These are phyloP conservation scores for Cenchrus purpureus DNA, from an alignment of 176 grass and related monocot genomes.

Conservation along the genomic window DNA sequence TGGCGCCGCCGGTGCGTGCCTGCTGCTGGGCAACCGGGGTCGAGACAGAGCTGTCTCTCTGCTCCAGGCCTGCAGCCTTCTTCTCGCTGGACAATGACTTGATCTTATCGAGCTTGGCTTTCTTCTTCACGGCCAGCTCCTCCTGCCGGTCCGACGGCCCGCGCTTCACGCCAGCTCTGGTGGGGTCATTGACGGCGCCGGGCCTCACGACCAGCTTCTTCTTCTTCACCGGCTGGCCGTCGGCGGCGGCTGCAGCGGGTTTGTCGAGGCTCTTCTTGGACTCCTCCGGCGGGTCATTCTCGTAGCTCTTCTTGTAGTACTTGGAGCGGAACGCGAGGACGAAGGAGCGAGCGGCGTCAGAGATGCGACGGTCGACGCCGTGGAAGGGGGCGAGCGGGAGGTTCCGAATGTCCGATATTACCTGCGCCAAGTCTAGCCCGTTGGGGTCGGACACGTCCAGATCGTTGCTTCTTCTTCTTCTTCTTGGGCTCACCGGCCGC, in stretches of 20 bases:
- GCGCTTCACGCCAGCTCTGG: constrained; percentile 62
- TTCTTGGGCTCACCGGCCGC: constrained; percentile 43
- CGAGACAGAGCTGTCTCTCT: not conserved
- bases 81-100: constrained; percentile 66
- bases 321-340: constrained; percentile 75
- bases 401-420: constrained; percentile 68
- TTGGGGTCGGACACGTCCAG: constrained; percentile 27
- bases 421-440: constrained; percentile 54
- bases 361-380: constrained; percentile 53
- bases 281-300: constrained; percentile 58
- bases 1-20: not conserved
- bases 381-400: constrained; percentile 70
- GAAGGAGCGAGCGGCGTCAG: constrained; percentile 49
- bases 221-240: constrained; percentile 45
- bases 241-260: not conserved
- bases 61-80: constrained; percentile 58
- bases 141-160: constrained; percentile 69
- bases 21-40: not conserved
- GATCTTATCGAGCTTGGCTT: constrained; percentile 78
- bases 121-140: constrained; percentile 72
- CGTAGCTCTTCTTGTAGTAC: constrained; percentile 80
- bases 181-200: constrained; percentile 31
- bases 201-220: constrained; percentile 54
- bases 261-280: constrained; percentile 38
- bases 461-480: constrained; percentile 63